Evolutionary conservation across 2,329 filamentous ascomycete species (phyloP), one percentile per base, ranked within the genome.

Genomic region (Plenodomus lindquistii): DNA sequence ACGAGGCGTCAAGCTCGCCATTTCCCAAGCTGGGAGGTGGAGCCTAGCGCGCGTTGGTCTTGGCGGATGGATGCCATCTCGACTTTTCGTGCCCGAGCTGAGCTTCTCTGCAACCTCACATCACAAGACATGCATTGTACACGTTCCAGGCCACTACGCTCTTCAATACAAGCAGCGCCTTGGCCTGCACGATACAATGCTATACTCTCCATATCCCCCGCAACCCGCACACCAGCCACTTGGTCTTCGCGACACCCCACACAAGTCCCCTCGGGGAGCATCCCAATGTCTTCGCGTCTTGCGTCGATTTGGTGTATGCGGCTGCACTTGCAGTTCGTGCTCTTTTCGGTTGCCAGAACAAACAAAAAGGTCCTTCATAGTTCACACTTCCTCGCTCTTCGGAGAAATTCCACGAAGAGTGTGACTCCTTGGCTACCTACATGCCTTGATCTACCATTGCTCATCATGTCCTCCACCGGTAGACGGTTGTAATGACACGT

Each of bases 361-460:
- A 78, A 57, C 44, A 47, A 55, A 60, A 60, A 63, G 76, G 77
- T 76, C 77, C 75, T 75, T 80, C 78, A 80, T 80, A 80, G 78
- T 80, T 79, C 78, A 78, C 74, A 71, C 73, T 75, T 70, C 68
- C 69, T 76, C 70, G 70, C 76, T 76, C 74, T 75, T 66, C 67
- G 67, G 71, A 63, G 51, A 62, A 37, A 47, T 64, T 62, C 74
- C 66, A 74, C 68, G 70, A 70, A 71, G 70, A 75, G 75, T 74
- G 75, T 77, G 78, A 79, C 78, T 80, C 78, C 78, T 75, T 74
- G 75, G 66, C 73, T 72, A 76, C 77, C 76, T 72, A 79, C 77
- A 79, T 73, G 16, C 39, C 2, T 15, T 13, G 6, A 8, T 8
- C 11, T 31, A 15, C 15, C 11, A n/a, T n/a, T n/a, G n/a, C n/a